Evolutionary conservation across 805 yeast species (phyloP).

Genomic region (Saturnispora diversa): DNA sequence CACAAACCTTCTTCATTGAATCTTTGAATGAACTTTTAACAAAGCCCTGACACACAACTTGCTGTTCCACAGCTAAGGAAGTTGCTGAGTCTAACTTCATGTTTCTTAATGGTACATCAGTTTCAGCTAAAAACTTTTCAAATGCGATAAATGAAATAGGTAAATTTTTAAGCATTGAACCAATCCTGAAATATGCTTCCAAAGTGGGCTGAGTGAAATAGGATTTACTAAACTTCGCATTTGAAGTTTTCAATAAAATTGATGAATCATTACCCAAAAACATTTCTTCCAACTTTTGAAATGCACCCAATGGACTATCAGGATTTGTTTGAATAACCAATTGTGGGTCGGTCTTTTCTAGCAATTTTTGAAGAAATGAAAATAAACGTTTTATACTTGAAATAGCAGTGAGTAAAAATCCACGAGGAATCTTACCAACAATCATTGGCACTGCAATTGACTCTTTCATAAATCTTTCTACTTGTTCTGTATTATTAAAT

Average conservation of each 20-base stretch:
- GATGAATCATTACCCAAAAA: constrained; percentile 25
- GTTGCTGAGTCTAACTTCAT: constrained; percentile 33
- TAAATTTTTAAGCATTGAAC: constrained; percentile 39
- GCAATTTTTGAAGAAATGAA: constrained; percentile 48
- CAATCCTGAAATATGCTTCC: constrained; percentile 44
- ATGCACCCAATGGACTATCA: constrained; percentile 28
- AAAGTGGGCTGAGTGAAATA: constrained; percentile 37
- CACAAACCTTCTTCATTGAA: constrained; percentile 37
- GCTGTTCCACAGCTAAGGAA: constrained; percentile 50
- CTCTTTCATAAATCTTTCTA: constrained; percentile 19
- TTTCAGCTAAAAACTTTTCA: constrained; percentile 54
- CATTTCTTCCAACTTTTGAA: constrained; percentile 23
- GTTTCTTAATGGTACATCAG: constrained; percentile 36
- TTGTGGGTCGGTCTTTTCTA: constrained; percentile 40
- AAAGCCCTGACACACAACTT: constrained; percentile 52
- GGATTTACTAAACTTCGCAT: constrained; percentile 14
- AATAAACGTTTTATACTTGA: constrained; percentile 57
- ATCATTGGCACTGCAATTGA: constrained; percentile 48
- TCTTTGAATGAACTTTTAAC: constrained; percentile 36
- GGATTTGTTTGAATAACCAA: constrained; percentile 22
- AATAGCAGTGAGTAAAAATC: constrained; percentile 56
- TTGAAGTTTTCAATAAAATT: constrained; percentile 9
- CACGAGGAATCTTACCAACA: constrained; percentile 62
- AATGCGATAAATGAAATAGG: constrained; percentile 50
- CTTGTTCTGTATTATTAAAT: constrained; percentile 18